These are phyloP conservation scores for Phytophthora rubi DNA, from an alignment of 352 stramenopile genomes.

Conservation along the genomic window DNA sequence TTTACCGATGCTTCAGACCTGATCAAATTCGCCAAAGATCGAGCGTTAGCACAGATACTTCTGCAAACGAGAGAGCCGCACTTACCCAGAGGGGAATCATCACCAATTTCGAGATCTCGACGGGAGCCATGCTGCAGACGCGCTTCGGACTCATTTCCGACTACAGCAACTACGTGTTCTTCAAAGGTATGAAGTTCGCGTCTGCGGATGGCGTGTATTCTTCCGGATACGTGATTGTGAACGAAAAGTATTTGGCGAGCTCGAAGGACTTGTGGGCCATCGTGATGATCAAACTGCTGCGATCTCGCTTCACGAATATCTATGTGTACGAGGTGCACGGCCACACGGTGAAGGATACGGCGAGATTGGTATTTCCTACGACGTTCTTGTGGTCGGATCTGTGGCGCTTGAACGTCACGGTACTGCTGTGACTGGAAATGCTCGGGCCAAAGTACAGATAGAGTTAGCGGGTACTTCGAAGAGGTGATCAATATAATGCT, in stretches of 20 bases:
- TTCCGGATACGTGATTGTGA: constrained; percentile 45
- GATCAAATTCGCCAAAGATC: constrained; percentile 22
- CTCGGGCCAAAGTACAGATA: background rate
- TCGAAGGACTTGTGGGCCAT: constrained; percentile 36
- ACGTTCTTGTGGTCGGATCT: constrained; percentile 40
- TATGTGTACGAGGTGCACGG: constrained; percentile 46
- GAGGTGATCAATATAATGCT: background rate
- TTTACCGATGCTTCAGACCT: constrained; percentile 15
- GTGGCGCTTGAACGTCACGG: constrained; percentile 33
- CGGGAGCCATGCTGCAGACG: constrained; percentile 31
- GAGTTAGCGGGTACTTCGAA: background rate
- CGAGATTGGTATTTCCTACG: constrained; percentile 35
- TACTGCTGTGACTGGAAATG: constrained; percentile 22
- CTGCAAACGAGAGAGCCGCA: constrained; percentile 16
- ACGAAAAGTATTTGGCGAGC: constrained; percentile 45
- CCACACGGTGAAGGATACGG: constrained; percentile 38
- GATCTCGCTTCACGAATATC: constrained; percentile 28
- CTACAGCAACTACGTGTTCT: constrained; percentile 47
- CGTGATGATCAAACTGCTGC: constrained; percentile 39
- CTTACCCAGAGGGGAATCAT: constrained; percentile 9
- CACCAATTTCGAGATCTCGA: constrained; percentile 42
- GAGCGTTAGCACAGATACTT: constrained; percentile 13
- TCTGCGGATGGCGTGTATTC: constrained; percentile 44
- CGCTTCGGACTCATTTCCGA: constrained; percentile 44
- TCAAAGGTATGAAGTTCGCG: constrained; percentile 51